Conservation (phyloP, 768 basidiomycete species). For the Hebeloma cylindrosporum region DNA sequence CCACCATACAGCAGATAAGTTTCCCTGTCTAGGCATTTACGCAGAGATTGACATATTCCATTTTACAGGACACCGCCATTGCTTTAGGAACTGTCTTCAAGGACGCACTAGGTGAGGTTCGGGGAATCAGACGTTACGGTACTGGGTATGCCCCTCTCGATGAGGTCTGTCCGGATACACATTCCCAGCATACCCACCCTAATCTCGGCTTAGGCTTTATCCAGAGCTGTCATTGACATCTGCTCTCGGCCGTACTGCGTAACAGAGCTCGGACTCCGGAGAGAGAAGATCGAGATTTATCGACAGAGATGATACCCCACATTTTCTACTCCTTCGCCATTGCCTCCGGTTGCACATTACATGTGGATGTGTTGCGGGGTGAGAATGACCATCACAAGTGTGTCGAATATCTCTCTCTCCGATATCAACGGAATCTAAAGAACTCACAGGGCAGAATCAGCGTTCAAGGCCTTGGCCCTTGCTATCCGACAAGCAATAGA, state of each 20-base stretch:
- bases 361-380: conserved; percentile 91
- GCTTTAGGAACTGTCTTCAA: conserved; percentile 92
- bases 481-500: conserved; percentile 96
- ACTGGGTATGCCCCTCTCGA: conserved; percentile 96
- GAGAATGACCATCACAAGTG: conserved; percentile 98
- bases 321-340: conserved; percentile 98
- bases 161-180: conserved; percentile 57
- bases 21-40: neutral
- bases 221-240: conserved; percentile 96
- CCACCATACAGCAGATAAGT: conserved; percentile 98
- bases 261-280: conserved; percentile 81
- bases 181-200: conserved; percentile 5
- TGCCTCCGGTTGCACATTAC: conserved; percentile 89
- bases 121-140: conserved; percentile 93
- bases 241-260: conserved; percentile 97
- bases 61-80: conserved; percentile 83
- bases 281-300: conserved; percentile 92
- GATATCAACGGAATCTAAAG: neutral
- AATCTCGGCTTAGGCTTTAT: conserved; percentile 78
- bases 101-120: conserved; percentile 89
- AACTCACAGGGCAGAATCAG: conserved; percentile 84
- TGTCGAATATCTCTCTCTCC: conserved; percentile 18
- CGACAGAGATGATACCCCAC: conserved; percentile 98
- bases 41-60: conserved; percentile 17
- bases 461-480: conserved; percentile 96